These are phyloP conservation scores for Oemleria cerasiformis DNA, from an alignment of 306 rosid genomes.

Conservation along the genomic window DNA sequence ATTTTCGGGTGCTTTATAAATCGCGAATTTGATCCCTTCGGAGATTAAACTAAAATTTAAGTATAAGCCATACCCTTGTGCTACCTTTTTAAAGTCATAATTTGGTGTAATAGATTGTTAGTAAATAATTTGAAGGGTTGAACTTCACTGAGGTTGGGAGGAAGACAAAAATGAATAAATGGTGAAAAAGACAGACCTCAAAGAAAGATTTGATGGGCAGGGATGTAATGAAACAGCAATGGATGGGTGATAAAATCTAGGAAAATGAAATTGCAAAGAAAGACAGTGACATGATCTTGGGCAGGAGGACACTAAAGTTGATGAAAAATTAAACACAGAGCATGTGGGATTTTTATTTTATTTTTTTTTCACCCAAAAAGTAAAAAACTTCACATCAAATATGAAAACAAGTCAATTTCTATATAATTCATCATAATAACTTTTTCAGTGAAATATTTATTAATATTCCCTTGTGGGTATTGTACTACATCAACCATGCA, in stretches of 20 bases:
- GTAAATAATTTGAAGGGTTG: no score
- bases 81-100: no score
- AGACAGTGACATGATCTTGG: slow-evolving; percentile 45
- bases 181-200: slow-evolving; percentile 21
- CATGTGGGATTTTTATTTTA: background rate
- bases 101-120: no score
- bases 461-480: slow-evolving; percentile 8
- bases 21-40: no score
- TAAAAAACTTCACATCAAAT: slow-evolving; percentile 64
- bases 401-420: slow-evolving; percentile 25
- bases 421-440: slow-evolving; percentile 1
- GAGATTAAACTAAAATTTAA: no score
- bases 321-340: slow-evolving; percentile 10
- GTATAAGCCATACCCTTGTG: no score
- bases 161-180: slow-evolving; percentile 18
- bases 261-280: slow-evolving; percentile 40
- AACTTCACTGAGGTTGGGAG: background rate
- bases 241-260: slow-evolving; percentile 30
- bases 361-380: slow-evolving; percentile 18
- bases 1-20: no score
- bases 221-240: background rate
- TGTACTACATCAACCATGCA: background rate
- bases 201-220: slow-evolving; percentile 30
- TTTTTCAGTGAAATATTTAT: slow-evolving; percentile 3
- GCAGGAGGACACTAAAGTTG: slow-evolving; percentile 25